Conservation (phyloP, 768 basidiomycete species). For the Clathrus columnatus region DNA sequence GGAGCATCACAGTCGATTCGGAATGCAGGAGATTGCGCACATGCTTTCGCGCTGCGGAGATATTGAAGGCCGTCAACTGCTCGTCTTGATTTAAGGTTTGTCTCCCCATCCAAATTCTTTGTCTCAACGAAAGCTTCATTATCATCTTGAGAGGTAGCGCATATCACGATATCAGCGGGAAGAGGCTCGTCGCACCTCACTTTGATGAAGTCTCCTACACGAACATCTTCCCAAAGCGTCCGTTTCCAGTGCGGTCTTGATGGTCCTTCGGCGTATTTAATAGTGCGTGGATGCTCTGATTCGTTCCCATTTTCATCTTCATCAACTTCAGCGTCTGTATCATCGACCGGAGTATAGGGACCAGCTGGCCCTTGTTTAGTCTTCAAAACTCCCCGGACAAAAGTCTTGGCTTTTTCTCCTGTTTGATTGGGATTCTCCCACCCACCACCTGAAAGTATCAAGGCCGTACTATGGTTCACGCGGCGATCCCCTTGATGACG, state of each 20-base stretch:
- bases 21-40: conserved; percentile 80
- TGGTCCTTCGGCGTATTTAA: conserved; percentile 45
- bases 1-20: conserved; percentile 89
- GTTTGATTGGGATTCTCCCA: conserved; percentile 91
- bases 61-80: conserved; percentile 23
- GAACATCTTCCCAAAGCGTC: conserved; percentile 97
- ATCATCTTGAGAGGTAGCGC: conserved; percentile 86
- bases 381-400: conserved; percentile 37
- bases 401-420: conserved; percentile 51
- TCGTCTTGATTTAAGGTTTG: conserved; percentile 85
- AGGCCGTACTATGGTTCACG: conserved; percentile 91
- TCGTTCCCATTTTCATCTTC: conserved; percentile 8
- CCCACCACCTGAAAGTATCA: conserved; percentile 63
- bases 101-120: conserved; percentile 97
- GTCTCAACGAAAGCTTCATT: conserved; percentile 94
- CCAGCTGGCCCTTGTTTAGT: conserved; percentile 56
- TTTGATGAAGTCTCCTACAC: conserved; percentile 92
- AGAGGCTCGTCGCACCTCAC: conserved; percentile 92
- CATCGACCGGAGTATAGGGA: conserved; percentile 27
- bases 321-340: conserved; percentile 9
- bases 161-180: conserved; percentile 89
- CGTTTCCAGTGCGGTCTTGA: conserved; percentile 96
- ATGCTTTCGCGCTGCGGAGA: conserved; percentile 78
- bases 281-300: conserved; percentile 7
- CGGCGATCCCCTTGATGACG: conserved; percentile 80